Conservation (phyloP, 2,329 filamentous ascomycete genomes). For the Cladosporium oxysporum region DNA sequence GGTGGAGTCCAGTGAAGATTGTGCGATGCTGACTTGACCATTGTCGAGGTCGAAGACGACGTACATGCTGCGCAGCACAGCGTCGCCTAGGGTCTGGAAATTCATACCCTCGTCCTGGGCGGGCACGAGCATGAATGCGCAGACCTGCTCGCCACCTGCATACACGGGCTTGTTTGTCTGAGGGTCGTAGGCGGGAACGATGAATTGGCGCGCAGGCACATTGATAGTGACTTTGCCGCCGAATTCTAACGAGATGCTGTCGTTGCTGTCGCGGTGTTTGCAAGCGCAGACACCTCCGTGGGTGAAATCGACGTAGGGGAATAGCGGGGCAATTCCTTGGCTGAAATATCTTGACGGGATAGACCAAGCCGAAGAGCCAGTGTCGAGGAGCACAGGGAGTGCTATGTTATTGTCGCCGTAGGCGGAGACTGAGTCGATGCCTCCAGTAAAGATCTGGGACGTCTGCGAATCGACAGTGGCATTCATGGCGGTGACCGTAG, state of each 20-base stretch:
- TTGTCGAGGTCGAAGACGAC: slow-evolving; percentile 41
- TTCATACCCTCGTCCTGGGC: slow-evolving; percentile 17
- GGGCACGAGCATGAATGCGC: slow-evolving; percentile 32
- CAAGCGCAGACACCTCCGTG: slow-evolving; percentile 28
- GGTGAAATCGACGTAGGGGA: slow-evolving; percentile 27
- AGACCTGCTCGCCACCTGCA: slow-evolving; percentile 27
- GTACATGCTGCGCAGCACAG: slow-evolving; percentile 38
- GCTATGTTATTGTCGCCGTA: slow-evolving; percentile 25
- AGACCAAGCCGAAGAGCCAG: slow-evolving; percentile 35
- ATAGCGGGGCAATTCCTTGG: slow-evolving; percentile 25
- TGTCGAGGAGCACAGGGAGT: slow-evolving; percentile 36
- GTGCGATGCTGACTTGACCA: slow-evolving; percentile 37
- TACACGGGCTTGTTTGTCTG: slow-evolving; percentile 28
- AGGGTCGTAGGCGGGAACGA: slow-evolving; percentile 34
- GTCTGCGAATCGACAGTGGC: slow-evolving; percentile 24
- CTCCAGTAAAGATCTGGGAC: slow-evolving; percentile 27
- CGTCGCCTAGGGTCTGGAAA: slow-evolving; percentile 35
- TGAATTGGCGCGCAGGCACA: slow-evolving; percentile 33
- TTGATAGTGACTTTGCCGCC: slow-evolving; percentile 32
- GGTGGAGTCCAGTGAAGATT: slow-evolving; percentile 33
- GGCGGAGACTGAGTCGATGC: slow-evolving; percentile 23
- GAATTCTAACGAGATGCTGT: slow-evolving; percentile 33
- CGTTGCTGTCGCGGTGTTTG: slow-evolving; percentile 28
- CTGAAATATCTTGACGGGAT: slow-evolving; percentile 29
- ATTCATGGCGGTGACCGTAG: slow-evolving; percentile 32